phyloP scores from a whole-genome alignment of 305 asterid species.

The Fraxinus sp. region DNA sequence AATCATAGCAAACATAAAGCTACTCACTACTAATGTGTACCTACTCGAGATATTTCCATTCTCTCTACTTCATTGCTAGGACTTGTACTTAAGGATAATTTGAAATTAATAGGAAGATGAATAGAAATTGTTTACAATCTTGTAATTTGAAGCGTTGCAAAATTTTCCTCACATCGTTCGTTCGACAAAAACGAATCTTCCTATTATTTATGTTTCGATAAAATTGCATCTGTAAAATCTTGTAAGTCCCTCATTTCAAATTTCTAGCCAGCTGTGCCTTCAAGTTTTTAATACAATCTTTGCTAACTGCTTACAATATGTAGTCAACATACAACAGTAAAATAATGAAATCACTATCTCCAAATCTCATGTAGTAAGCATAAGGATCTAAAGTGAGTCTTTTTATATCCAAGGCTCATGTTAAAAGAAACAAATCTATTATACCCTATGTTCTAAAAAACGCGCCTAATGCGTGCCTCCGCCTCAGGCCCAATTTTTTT shows the following conservation, averaged over 20 bases:
- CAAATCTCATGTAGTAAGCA: not conserved
- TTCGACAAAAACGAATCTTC: not conserved
- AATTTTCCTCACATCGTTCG: not conserved
- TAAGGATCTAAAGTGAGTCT: not conserved
- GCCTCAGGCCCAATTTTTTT: too few species aligned
- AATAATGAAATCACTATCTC: not conserved
- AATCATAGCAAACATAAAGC: too few species aligned
- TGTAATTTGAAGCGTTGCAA: not conserved
- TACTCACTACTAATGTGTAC: too few species aligned
- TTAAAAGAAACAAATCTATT: too few species aligned
- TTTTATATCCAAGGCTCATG: too few species aligned
- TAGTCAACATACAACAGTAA: not conserved
- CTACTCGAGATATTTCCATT: too few species aligned
- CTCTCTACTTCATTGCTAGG: not conserved
- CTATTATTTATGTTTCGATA: not conserved
- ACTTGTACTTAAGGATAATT: not conserved
- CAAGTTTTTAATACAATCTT: not conserved
- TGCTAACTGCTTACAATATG: too few species aligned
- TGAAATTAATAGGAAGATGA: not conserved
- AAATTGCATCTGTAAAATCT: not conserved
- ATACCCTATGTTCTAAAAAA: too few species aligned
- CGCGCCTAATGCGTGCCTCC: too few species aligned
- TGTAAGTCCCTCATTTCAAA: not conserved
- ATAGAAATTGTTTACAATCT: not conserved
- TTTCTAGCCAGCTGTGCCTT: not conserved